Evolutionary conservation across 2,329 filamentous ascomycete species (phyloP).

Genomic region (Talaromyces sp.): DNA sequence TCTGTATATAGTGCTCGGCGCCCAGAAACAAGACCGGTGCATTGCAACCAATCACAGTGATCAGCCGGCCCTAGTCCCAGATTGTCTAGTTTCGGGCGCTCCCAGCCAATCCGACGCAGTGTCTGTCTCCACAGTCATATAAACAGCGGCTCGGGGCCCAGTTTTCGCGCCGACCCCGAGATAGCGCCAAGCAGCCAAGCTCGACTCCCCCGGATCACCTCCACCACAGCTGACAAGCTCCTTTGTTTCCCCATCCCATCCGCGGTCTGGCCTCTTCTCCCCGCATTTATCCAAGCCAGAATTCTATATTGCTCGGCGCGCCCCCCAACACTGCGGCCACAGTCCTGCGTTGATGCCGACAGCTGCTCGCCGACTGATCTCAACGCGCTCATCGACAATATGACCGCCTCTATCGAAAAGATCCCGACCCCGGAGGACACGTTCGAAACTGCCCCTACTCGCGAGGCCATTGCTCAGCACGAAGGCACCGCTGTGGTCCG

Average conservation of each 20-base stretch:
- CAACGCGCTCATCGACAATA: neutral
- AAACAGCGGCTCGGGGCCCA: neutral
- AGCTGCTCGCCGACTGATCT: neutral
- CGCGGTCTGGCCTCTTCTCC: neutral
- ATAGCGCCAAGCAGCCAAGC: neutral
- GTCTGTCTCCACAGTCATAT: neutral
- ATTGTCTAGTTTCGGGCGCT: neutral
- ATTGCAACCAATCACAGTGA: neutral
- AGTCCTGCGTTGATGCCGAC: neutral
- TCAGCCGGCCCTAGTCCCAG: neutral
- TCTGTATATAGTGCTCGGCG: neutral
- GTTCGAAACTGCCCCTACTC: conserved; percentile 19
- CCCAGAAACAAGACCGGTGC: neutral
- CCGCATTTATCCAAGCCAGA: neutral
- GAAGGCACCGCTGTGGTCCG: conserved; percentile 28
- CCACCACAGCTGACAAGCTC: neutral
- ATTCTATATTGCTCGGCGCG: neutral
- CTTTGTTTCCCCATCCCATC: neutral
- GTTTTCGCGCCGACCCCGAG: neutral
- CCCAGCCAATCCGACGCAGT: neutral
- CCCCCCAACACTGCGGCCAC: neutral
- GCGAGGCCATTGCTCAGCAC: conserved; percentile 14
- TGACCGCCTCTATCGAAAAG: conserved; percentile 15
- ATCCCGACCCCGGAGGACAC: conserved; percentile 17
- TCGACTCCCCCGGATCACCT: neutral